Conservation (phyloP, 2,329 filamentous ascomycete species). For the Aureobasidium mangrovei region DNA sequence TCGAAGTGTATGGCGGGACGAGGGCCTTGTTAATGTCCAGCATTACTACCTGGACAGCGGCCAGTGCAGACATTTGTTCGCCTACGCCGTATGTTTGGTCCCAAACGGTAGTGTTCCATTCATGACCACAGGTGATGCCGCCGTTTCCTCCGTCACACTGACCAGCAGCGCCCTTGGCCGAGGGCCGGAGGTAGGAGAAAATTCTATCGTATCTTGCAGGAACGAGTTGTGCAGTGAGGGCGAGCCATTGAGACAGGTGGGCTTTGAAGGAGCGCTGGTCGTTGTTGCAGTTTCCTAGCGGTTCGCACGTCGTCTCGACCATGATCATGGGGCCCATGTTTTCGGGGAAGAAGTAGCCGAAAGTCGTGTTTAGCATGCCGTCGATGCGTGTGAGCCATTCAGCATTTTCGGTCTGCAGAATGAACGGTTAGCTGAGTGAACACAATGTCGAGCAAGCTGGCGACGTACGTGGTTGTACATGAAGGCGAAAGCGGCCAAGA, state of each 20-base stretch:
- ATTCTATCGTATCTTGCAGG: constrained; percentile 31
- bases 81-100: constrained; percentile 43
- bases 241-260: constrained; percentile 47
- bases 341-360: constrained; percentile 43
- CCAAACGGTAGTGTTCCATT: constrained; percentile 31
- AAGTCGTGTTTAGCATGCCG: constrained; percentile 11
- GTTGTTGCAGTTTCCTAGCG: constrained; percentile 50
- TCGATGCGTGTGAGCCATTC: constrained; percentile 22
- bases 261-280: constrained; percentile 70
- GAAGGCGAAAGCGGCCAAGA: constrained; percentile 22
- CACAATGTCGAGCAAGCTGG: no score
- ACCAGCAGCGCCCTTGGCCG: constrained; percentile 45
- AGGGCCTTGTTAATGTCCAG: constrained; percentile 28
- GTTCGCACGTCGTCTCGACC: constrained; percentile 60
- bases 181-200: constrained; percentile 41
- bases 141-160: constrained; percentile 42
- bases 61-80: constrained; percentile 46
- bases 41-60: constrained; percentile 36
- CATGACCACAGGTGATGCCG: constrained; percentile 31
- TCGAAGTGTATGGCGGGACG: constrained; percentile 34
- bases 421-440: background rate
- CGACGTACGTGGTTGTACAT: constrained; percentile 13
- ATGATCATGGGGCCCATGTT: constrained; percentile 46
- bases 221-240: constrained; percentile 32
- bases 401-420: constrained; percentile 9